Conservation (phyloP, 306 rosid species). For the Castanea sativa region DNA sequence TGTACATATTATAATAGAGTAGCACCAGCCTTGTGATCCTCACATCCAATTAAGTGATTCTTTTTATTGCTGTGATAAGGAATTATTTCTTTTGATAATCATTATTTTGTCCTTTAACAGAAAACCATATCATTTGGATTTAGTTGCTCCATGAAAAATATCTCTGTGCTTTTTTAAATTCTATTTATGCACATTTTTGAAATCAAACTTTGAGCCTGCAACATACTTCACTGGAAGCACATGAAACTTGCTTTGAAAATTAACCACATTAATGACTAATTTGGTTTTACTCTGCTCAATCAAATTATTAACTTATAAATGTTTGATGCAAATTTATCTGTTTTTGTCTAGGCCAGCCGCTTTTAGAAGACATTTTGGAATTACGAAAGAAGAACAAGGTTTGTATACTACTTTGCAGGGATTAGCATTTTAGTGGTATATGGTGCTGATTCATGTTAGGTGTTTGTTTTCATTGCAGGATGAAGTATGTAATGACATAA, state of each 20-base stretch:
- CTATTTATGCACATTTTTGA: too few species aligned
- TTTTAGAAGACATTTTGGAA: too few species aligned
- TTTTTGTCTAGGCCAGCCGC: too few species aligned
- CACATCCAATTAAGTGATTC: not conserved
- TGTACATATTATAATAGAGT: not conserved
- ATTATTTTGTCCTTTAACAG: not conserved
- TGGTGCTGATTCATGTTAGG: conserved; percentile 4
- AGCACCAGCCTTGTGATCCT: not conserved
- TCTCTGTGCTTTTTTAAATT: not conserved
- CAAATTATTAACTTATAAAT: too few species aligned
- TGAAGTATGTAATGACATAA: conserved; percentile 61
- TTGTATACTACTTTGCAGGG: not conserved
- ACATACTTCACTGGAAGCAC: too few species aligned
- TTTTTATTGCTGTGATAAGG: not conserved
- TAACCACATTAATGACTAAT: too few species aligned
- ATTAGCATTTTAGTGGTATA: not conserved
- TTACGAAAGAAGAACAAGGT: too few species aligned
- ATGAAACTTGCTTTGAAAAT: too few species aligned
- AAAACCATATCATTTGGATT: not conserved
- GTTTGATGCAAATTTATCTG: too few species aligned
- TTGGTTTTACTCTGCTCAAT: too few species aligned
- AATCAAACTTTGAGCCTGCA: too few species aligned
- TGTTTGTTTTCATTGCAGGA: conserved; percentile 39
- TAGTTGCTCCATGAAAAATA: not conserved
- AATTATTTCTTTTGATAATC: not conserved